A percentile compares a stretch with the other conserved stretches of the same genome.
phyloP scores from a whole-genome alignment of 305 asterid genomes.

The Coffea humblotiana region DNA sequence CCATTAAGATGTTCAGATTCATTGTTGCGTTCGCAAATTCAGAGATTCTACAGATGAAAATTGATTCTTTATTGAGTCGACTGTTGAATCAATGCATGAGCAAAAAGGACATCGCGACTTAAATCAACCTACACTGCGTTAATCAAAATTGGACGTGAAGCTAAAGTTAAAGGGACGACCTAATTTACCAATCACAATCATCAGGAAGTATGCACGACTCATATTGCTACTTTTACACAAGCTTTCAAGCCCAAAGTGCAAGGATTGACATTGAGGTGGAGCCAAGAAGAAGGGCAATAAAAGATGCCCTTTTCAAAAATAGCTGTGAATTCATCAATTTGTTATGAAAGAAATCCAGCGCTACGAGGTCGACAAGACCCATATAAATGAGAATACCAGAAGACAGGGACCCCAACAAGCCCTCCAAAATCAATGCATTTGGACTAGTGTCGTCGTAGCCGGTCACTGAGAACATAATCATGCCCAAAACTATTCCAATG shows the following conservation, averaged over 20 bases:
- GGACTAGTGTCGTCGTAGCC: constrained; percentile 42
- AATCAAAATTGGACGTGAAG: neutral
- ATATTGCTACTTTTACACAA: neutral
- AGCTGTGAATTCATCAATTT: constrained; percentile 37
- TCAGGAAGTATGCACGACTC: neutral
- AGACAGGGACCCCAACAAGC: constrained; percentile 38
- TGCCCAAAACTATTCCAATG: constrained; percentile 38
- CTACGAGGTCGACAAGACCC: constrained; percentile 45
- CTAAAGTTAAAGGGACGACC: neutral
- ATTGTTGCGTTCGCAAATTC: neutral
- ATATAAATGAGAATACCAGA: constrained; percentile 44
- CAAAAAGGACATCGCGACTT: neutral
- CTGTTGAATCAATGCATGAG: neutral
- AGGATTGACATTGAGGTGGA: constrained; percentile 45
- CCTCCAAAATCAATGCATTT: constrained; percentile 41
- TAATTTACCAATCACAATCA: neutral
- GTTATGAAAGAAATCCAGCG: constrained; percentile 46
- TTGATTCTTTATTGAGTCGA: neutral
- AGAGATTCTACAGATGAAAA: neutral
- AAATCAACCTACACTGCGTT: neutral
- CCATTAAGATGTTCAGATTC: neutral
- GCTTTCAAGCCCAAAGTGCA: constrained; percentile 44
- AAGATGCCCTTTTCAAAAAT: constrained; percentile 37
- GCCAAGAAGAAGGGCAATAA: constrained; percentile 40
- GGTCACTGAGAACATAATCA: constrained; percentile 36